Evolutionary conservation across 2,329 filamentous ascomycete genomes (phyloP).

Genomic region (Xylaria sp.): DNA sequence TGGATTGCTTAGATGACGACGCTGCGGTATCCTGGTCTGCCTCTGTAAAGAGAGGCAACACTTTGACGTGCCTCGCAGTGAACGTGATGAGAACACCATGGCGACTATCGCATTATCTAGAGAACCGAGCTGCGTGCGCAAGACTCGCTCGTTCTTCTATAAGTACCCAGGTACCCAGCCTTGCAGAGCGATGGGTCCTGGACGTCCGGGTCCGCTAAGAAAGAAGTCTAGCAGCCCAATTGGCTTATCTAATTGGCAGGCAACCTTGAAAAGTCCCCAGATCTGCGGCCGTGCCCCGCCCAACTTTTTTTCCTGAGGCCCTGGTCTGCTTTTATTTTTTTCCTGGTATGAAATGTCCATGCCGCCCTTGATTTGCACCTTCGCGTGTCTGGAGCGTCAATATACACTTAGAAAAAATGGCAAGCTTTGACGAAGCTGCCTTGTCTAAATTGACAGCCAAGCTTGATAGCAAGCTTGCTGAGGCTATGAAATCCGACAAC

Average conservation of each 20-base stretch:
- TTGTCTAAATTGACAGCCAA: slow-evolving; percentile 60
- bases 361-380: slow-evolving; percentile 7
- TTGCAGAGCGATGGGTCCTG: slow-evolving; percentile 3
- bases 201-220: no score
- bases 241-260: slow-evolving; percentile 13
- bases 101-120: slow-evolving; percentile 15
- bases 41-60: slow-evolving; percentile 19
- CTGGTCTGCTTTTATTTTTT: slow-evolving; percentile 28
- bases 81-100: slow-evolving; percentile 31
- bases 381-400: no score
- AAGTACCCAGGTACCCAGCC: no score
- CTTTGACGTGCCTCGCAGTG: slow-evolving; percentile 27
- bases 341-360: not conserved
- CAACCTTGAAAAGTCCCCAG: not conserved
- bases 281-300: slow-evolving; percentile 35
- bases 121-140: no score
- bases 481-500: slow-evolving; percentile 40
- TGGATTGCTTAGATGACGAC: slow-evolving; percentile 15
- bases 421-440: slow-evolving; percentile 55
- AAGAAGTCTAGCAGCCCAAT: slow-evolving; percentile 10
- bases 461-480: slow-evolving; percentile 59
- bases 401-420: no score
- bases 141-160: no score
- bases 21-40: slow-evolving; percentile 8
- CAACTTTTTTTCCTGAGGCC: slow-evolving; percentile 34